Evolutionary conservation across 495 filamentous ascomycete genomes (phyloP).

Genomic region (Tuber borchii): DNA sequence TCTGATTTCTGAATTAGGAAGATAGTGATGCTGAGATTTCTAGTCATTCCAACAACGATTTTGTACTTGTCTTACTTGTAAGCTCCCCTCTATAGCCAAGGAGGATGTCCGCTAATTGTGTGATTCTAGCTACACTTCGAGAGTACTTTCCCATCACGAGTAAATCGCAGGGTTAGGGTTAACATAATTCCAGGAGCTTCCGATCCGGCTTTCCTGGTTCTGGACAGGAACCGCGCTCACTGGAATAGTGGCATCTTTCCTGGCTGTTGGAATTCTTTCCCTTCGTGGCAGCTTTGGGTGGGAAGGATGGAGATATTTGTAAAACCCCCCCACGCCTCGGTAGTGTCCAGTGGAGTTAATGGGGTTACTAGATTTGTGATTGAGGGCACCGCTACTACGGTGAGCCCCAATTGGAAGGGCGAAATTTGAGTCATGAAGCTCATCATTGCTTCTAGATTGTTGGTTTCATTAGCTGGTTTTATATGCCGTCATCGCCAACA

Average conservation of each 20-base stretch:
- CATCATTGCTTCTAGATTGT: slow-evolving; percentile 44
- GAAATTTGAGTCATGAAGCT: background rate
- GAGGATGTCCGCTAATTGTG: background rate
- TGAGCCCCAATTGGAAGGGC: background rate
- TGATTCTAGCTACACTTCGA: slow-evolving; percentile 26
- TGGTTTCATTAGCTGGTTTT: slow-evolving; percentile 58
- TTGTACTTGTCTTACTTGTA: slow-evolving; percentile 75
- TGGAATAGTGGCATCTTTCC: slow-evolving; percentile 59
- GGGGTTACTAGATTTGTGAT: slow-evolving; percentile 22
- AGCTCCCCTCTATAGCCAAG: slow-evolving; percentile 55
- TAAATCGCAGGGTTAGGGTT: background rate
- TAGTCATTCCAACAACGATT: slow-evolving; percentile 48
- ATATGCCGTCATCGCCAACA: slow-evolving; percentile 66
- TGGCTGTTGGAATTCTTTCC: slow-evolving; percentile 67
- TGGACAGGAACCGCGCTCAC: slow-evolving; percentile 66
- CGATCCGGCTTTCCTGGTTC: slow-evolving; percentile 59
- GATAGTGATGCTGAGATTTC: slow-evolving; percentile 20
- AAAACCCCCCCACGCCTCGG: slow-evolving; percentile 49
- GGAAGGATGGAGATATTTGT: slow-evolving; percentile 69
- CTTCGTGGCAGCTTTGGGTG: slow-evolving; percentile 54
- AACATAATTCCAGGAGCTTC: slow-evolving; percentile 44
- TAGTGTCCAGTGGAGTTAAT: background rate
- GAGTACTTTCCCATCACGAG: slow-evolving; percentile 3
- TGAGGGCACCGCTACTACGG: slow-evolving; percentile 27
- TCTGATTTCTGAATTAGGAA: slow-evolving; percentile 15